Percentiles rank a stretch among this genome's conserved stretches.
phyloP scores from a whole-genome alignment of 73 alveolate genomes.

The Tetrahymena elliotti region DNA sequence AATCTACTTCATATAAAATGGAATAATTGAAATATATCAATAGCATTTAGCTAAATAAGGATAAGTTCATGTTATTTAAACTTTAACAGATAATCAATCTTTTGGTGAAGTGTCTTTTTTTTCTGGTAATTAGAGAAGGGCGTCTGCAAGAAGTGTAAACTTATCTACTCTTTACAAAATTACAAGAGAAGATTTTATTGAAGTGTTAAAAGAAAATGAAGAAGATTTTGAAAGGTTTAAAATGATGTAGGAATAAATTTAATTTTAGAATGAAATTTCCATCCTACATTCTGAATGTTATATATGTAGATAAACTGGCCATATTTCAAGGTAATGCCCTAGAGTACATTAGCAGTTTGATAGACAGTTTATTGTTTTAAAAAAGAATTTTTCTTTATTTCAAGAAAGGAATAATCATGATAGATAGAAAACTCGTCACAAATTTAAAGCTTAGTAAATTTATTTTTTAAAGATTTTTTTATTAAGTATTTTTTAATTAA shows the following conservation, averaged over 20 bases:
- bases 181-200: constrained; percentile 10
- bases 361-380: not conserved
- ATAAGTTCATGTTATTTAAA: not conserved
- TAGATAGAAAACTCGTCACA: not conserved
- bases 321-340: not conserved
- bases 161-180: constrained; percentile 8
- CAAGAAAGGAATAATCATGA: not conserved
- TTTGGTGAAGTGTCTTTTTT: constrained; percentile 32
- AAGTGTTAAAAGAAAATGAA: not conserved
- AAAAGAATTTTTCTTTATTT: not conserved
- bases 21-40: not conserved
- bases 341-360: not conserved
- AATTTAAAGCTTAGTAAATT: not conserved
- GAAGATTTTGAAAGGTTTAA: constrained; percentile 20
- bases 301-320: not conserved
- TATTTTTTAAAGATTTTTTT: too few species aligned
- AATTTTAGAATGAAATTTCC: not conserved
- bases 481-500: too few species aligned
- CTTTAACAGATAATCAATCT: not conserved
- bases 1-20: not conserved
- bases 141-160: constrained; percentile 8
- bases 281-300: not conserved
- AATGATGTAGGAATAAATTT: not conserved
- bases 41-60: not conserved
- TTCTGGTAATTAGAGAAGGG: constrained; percentile 12